Conservation (phyloP, 371 early-diverging fungal genomes). For the Haplosporangium sp. region DNA sequence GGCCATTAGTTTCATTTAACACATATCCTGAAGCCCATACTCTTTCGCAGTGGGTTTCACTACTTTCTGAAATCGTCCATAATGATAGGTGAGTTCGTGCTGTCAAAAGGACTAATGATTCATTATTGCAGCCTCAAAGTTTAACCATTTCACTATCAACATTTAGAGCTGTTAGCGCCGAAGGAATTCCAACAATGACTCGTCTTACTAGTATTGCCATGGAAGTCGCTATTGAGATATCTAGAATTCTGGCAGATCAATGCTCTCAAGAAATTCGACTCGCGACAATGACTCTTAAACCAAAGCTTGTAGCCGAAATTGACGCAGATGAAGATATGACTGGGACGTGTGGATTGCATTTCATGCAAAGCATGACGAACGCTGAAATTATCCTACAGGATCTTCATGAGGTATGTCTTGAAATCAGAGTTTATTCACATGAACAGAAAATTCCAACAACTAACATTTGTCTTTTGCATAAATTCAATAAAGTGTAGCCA, state of each 20-base stretch:
- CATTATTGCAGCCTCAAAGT: too few relatives aligned
- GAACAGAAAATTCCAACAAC: not conserved
- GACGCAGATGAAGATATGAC: not conserved
- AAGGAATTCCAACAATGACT: conserved; percentile 25
- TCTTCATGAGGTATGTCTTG: conserved; percentile 15
- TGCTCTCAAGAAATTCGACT: conserved; percentile 3
- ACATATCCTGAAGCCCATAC: not conserved
- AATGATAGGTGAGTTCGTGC: conserved; percentile 16
- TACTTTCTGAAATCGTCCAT: conserved; percentile 8
- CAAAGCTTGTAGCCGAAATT: conserved; percentile 12
- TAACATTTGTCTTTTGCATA: not conserved
- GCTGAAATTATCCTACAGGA: conserved; percentile 11
- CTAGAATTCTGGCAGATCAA: conserved; percentile 14
- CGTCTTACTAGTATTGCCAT: conserved; percentile 26
- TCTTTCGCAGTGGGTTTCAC: conserved; percentile 13
- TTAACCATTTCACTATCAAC: too few relatives aligned
- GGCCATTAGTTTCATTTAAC: not conserved
- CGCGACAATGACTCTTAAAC: not conserved
- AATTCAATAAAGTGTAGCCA: conserved; percentile 6
- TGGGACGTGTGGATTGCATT: not conserved
- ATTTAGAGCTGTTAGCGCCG: not conserved
- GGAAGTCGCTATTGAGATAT: conserved; percentile 18
- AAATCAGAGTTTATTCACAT: too few relatives aligned
- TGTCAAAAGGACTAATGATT: not conserved
- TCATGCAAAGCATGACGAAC: conserved; percentile 15